Percentiles rank a stretch among this genome's conserved stretches.
These are phyloP conservation scores for Penicillium paxilli DNA, from an alignment of 495 filamentous ascomycete genomes.

Conservation along the genomic window DNA sequence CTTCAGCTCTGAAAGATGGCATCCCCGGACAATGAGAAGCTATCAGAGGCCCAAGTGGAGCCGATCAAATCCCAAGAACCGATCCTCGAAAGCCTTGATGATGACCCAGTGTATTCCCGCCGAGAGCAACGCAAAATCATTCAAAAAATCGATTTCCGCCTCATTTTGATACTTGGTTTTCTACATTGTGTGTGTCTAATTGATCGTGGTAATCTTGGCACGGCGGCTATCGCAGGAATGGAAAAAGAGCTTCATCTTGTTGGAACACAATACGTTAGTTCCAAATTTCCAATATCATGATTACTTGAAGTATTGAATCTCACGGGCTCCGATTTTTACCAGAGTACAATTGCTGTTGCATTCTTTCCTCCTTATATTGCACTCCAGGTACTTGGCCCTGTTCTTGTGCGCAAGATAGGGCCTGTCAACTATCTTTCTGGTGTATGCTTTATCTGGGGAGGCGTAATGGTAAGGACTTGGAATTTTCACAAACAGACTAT, in stretches of 20 bases:
- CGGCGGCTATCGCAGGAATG: constrained; percentile 20
- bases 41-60: constrained; percentile 1
- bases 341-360: constrained; percentile 20
- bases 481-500: neutral
- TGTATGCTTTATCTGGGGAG: constrained; percentile 37
- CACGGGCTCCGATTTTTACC: neutral
- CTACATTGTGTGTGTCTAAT: constrained; percentile 19
- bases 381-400: constrained; percentile 16
- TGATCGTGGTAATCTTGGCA: constrained; percentile 16
- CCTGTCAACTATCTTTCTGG: constrained; percentile 15
- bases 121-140: constrained; percentile 20
- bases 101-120: constrained; percentile 12
- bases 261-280: constrained; percentile 20
- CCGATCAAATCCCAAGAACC: constrained; percentile 5
- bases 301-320: no score
- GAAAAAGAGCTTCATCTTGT: constrained; percentile 12
- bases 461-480: constrained; percentile 48
- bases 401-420: constrained; percentile 20
- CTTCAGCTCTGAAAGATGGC: neutral
- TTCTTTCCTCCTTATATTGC: constrained; percentile 26
- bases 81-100: constrained; percentile 3
- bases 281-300: no score
- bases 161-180: constrained; percentile 20
- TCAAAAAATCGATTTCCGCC: constrained; percentile 13
- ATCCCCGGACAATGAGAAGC: constrained; percentile 1